These are phyloP conservation scores for Ascochyta rabiei DNA, from an alignment of 2,329 filamentous ascomycete genomes.

Conservation along the genomic window DNA sequence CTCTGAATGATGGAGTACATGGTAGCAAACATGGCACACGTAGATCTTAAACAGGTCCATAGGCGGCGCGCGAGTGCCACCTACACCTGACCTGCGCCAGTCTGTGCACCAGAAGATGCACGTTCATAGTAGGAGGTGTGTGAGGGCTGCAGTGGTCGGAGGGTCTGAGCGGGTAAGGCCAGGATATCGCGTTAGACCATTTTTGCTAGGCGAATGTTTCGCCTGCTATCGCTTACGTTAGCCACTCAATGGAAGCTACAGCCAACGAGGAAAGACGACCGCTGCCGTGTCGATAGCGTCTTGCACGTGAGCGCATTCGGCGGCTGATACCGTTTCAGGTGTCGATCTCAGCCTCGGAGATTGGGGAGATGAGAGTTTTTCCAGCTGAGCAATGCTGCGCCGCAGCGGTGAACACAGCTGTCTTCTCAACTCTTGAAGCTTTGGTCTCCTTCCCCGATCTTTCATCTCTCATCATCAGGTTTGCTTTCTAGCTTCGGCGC, in stretches of 20 bases:
- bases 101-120: conserved; percentile 25
- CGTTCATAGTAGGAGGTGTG: conserved; percentile 25
- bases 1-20: conserved; percentile 26
- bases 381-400: conserved; percentile 14
- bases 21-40: conserved; percentile 28
- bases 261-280: neutral
- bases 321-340: conserved; percentile 15
- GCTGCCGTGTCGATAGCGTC: conserved; percentile 11
- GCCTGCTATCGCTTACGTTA: conserved; percentile 5
- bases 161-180: conserved; percentile 26
- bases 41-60: conserved; percentile 33
- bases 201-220: conserved; percentile 18
- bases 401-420: conserved; percentile 9
- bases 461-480: neutral
- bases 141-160: conserved; percentile 25
- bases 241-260: conserved; percentile 1
- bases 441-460: neutral
- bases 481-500: conserved; percentile 1
- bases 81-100: conserved; percentile 30
- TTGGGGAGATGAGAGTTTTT: conserved; percentile 11
- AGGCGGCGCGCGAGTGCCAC: conserved; percentile 28
- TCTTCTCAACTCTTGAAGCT: conserved; percentile 4
- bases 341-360: conserved; percentile 15
- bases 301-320: conserved; percentile 16
- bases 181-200: conserved; percentile 18